These are phyloP conservation scores for Colletotrichum horii DNA, from an alignment of 2,329 filamentous ascomycete genomes.

Conservation along the genomic window DNA sequence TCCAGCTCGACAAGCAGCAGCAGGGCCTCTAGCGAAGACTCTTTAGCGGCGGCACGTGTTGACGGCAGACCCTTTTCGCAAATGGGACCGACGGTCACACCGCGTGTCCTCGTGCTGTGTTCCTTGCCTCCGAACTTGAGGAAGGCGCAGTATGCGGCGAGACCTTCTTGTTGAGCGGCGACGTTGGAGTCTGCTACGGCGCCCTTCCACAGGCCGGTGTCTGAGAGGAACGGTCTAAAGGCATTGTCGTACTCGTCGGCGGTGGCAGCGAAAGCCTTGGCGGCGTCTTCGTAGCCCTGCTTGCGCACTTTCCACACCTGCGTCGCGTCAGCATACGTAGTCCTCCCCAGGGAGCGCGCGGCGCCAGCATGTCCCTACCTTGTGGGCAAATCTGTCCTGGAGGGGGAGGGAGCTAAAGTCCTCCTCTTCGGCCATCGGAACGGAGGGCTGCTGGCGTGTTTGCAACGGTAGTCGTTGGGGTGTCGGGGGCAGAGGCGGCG, in stretches of 20 bases:
- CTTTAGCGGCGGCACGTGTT: constrained; percentile 86
- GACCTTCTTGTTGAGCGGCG: constrained; percentile 91
- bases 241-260: constrained; percentile 85
- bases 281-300: constrained; percentile 89
- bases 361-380: constrained; percentile 52
- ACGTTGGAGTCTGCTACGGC: constrained; percentile 96
- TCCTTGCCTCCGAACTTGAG: constrained; percentile 88
- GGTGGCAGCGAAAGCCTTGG: constrained; percentile 83
- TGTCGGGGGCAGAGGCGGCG: neutral
- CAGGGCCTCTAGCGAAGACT: constrained; percentile 83
- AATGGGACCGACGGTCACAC: constrained; percentile 76
- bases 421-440: constrained; percentile 81
- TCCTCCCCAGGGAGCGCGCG: neutral
- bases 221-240: constrained; percentile 86
- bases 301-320: constrained; percentile 97
- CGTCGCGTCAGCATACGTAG: constrained; percentile 15
- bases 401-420: constrained; percentile 82
- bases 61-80: constrained; percentile 92
- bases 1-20: constrained; percentile 92
- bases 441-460: neutral
- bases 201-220: constrained; percentile 87
- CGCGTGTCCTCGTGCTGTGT: constrained; percentile 78
- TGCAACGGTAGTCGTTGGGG: neutral
- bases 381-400: constrained; percentile 82
- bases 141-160: constrained; percentile 87